Conservation (phyloP, 768 basidiomycete species). For the Tylopilus rubrobrunneus region DNA sequence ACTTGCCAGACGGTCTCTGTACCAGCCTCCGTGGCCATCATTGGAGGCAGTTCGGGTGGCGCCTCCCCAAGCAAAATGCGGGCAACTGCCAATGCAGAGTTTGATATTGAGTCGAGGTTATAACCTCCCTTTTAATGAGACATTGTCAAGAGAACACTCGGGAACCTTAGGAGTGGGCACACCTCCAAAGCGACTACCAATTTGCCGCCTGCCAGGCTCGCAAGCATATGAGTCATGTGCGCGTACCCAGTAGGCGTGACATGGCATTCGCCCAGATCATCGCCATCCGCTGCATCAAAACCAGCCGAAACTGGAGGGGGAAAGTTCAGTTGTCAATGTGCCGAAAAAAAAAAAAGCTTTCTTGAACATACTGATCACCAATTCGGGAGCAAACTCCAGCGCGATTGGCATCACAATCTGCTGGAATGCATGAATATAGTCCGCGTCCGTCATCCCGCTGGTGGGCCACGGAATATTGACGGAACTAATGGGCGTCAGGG, state of each 20-base stretch:
- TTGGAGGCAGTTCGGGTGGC: slow-evolving; percentile 67
- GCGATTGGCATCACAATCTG: slow-evolving; percentile 96
- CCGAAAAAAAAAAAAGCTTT: background rate
- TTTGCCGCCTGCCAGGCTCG: slow-evolving; percentile 81
- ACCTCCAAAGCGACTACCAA: slow-evolving; percentile 95
- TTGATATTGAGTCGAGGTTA: slow-evolving; percentile 83
- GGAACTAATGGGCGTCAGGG: slow-evolving; percentile 48
- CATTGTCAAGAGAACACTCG: background rate
- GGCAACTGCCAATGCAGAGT: slow-evolving; percentile 83
- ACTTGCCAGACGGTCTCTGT: slow-evolving; percentile 91
- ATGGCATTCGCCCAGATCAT: slow-evolving; percentile 85
- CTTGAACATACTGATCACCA: slow-evolving; percentile 80
- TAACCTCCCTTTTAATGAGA: slow-evolving; percentile 76
- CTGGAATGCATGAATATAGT: slow-evolving; percentile 96
- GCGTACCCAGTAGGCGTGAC: slow-evolving; percentile 93
- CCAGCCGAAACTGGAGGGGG: slow-evolving; percentile 81
- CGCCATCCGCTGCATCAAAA: slow-evolving; percentile 94
- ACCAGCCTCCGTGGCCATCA: slow-evolving; percentile 74
- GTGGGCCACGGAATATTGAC: slow-evolving; percentile 97
- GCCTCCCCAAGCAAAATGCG: slow-evolving; percentile 86
- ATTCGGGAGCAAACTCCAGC: slow-evolving; percentile 91
- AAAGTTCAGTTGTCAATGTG: background rate
- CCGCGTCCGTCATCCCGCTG: slow-evolving; percentile 86
- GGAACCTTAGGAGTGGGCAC: slow-evolving; percentile 8
- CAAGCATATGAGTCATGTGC: slow-evolving; percentile 98